Evolutionary conservation across 169 alveolate species (phyloP).

Genomic region (Miamiensis avidus): DNA sequence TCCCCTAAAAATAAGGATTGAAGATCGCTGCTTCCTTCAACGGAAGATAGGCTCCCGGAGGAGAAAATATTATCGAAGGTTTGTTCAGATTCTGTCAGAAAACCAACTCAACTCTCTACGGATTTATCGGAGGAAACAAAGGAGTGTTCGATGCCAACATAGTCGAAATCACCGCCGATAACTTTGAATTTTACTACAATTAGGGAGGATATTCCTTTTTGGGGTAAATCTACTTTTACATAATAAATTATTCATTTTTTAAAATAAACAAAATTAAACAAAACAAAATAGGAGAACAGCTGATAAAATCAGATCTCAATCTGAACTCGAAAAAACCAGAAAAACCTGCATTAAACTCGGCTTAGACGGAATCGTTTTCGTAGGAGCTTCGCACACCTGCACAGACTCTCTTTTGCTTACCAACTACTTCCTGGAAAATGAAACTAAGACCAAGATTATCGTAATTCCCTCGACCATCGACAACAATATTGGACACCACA

Average conservation of each 20-base stretch:
- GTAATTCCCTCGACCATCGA: conserved; percentile 97
- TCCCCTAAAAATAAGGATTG: conserved; percentile 3
- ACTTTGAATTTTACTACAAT: conserved; percentile 89
- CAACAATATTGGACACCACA: conserved; percentile 89
- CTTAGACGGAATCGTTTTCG: conserved; percentile 94
- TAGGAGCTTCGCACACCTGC: conserved; percentile 96
- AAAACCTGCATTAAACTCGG: conserved; percentile 65
- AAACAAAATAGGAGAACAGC: conserved; percentile 65
- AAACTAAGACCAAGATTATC: conserved; percentile 89
- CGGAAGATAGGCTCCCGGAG: conserved; percentile 98
- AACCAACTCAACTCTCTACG: conserved; percentile 83
- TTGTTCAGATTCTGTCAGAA: conserved; percentile 75
- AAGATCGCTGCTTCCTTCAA: conserved; percentile 87
- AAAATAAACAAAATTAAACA: conserved; percentile 46
- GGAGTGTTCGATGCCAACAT: conserved; percentile 72
- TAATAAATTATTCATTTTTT: too few species aligned
- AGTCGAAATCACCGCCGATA: conserved; percentile 85
- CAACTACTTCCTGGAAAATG: conserved; percentile 87
- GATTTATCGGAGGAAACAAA: conserved; percentile 88
- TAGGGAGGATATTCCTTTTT: conserved; percentile 97
- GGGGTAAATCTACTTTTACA: conserved; percentile 56
- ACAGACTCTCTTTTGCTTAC: conserved; percentile 93
- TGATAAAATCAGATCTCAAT: conserved; percentile 81
- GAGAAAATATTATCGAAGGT: conserved; percentile 96
- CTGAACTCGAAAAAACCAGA: conserved; percentile 64